Evolutionary conservation across 306 rosid species (phyloP).

Genomic region (Astragalus glycyphyllos): DNA sequence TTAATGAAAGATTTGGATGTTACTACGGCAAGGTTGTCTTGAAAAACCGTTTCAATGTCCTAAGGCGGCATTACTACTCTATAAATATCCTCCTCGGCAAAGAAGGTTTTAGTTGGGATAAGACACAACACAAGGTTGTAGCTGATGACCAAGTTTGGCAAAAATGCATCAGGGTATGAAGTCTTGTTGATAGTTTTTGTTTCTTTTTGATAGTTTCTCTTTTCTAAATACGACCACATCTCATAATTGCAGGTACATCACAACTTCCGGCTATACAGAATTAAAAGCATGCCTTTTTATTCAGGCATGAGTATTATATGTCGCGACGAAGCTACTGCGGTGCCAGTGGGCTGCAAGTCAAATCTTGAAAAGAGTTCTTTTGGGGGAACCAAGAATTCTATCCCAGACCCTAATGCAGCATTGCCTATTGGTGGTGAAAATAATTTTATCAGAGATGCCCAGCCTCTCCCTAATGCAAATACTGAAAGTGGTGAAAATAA

Average conservation of each 20-base stretch:
- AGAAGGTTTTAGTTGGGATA: conserved; percentile 62
- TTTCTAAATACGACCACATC: conserved; percentile 33
- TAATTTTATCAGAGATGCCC: conserved; percentile 38
- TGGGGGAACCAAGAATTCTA: conserved; percentile 27
- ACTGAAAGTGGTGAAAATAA: conserved; percentile 35
- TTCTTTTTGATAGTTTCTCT: neutral
- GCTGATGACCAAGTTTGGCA: conserved; percentile 60
- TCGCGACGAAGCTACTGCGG: conserved; percentile 46
- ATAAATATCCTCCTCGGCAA: conserved; percentile 53
- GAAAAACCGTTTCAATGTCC: conserved; percentile 55
- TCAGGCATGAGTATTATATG: conserved; percentile 54
- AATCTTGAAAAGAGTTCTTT: conserved; percentile 38
- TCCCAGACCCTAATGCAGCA: conserved; percentile 33
- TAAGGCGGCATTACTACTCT: conserved; percentile 57
- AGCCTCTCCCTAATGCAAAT: conserved; percentile 29
- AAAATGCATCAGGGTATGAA: conserved; percentile 53
- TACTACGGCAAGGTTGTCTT: conserved; percentile 54
- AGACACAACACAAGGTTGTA: conserved; percentile 51
- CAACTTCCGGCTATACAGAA: conserved; percentile 52
- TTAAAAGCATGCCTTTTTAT: conserved; percentile 58
- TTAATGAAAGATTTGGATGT: conserved; percentile 52
- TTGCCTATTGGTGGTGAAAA: conserved; percentile 29
- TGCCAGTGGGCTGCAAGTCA: conserved; percentile 30
- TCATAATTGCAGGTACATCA: conserved; percentile 53
- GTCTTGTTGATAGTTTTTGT: neutral